phyloP scores from a whole-genome alignment of 306 rosid species.

The Hylodesmum podocarpum region DNA sequence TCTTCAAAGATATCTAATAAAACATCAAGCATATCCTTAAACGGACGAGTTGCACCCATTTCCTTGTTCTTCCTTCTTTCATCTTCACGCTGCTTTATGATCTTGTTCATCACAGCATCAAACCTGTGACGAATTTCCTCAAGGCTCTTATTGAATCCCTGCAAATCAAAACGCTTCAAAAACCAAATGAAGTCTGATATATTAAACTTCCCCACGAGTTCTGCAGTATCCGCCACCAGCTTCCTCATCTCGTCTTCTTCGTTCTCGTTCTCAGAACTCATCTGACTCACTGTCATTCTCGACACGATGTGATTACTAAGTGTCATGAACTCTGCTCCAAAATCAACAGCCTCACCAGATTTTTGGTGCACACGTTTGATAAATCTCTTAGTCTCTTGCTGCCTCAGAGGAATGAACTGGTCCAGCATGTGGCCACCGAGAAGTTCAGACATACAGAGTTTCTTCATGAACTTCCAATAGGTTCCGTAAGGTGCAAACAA shows the following conservation, averaged over 20 bases:
- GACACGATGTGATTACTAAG: constrained; percentile 43
- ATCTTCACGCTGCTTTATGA: constrained; percentile 46
- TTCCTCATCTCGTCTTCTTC: constrained; percentile 40
- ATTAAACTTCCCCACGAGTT: constrained; percentile 49
- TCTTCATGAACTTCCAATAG: constrained; percentile 63
- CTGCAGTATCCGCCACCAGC: constrained; percentile 41
- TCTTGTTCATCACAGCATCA: constrained; percentile 50
- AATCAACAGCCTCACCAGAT: constrained; percentile 36
- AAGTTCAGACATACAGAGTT: constrained; percentile 55
- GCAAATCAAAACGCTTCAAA: constrained; percentile 52
- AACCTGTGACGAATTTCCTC: constrained; percentile 37
- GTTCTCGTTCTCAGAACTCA: constrained; percentile 29
- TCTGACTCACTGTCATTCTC: constrained; percentile 46
- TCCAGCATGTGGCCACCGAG: constrained; percentile 48
- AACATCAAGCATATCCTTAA: constrained; percentile 53
- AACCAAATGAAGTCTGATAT: constrained; percentile 59
- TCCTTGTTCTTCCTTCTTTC: constrained; percentile 25
- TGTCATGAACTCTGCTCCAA: constrained; percentile 42
- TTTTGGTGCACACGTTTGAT: constrained; percentile 1
- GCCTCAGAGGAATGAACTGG: constrained; percentile 39
- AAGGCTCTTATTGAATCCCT: constrained; percentile 41
- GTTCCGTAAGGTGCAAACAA: constrained; percentile 46
- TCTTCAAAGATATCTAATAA: constrained; percentile 37
- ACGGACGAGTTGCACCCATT: not conserved
- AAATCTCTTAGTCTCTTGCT: constrained; percentile 45